A percentile compares a stretch with the other conserved stretches of the same genome.
phyloP scores from a whole-genome alignment of 106 monocot genomes.

The Dendrobium officinale region DNA sequence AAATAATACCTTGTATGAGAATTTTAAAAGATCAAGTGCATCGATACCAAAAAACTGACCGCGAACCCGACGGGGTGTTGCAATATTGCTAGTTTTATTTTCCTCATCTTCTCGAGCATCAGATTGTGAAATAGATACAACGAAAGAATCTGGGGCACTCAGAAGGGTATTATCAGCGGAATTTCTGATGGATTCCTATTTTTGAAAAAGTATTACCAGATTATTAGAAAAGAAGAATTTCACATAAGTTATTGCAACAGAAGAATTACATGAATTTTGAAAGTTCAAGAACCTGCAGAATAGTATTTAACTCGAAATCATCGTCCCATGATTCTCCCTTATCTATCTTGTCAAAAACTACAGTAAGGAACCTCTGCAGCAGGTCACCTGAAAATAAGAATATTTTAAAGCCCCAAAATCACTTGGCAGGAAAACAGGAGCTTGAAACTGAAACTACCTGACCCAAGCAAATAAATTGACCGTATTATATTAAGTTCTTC shows the following conservation, averaged over 20 bases:
- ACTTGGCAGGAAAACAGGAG: neutral
- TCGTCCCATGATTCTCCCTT: slow-evolving; percentile 85
- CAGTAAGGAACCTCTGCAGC: slow-evolving; percentile 72
- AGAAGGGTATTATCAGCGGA: slow-evolving; percentile 74
- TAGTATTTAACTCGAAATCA: slow-evolving; percentile 92
- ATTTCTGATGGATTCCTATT: slow-evolving; percentile 83
- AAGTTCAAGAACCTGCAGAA: slow-evolving; percentile 53
- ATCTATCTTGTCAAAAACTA: slow-evolving; percentile 70
- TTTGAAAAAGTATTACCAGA: neutral
- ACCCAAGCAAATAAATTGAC: slow-evolving; percentile 86
- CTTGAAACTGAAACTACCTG: slow-evolving; percentile 43
- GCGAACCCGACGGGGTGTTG: slow-evolving; percentile 31
- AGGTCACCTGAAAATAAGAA: slow-evolving; percentile 62
- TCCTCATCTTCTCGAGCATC: slow-evolving; percentile 29
- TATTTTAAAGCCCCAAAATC: neutral
- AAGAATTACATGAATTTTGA: slow-evolving; percentile 3
- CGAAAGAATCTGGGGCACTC: slow-evolving; percentile 66
- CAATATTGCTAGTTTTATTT: slow-evolving; percentile 10
- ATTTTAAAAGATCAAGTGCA: slow-evolving; percentile 72
- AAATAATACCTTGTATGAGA: slow-evolving; percentile 70
- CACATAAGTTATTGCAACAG: neutral
- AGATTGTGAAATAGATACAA: slow-evolving; percentile 49
- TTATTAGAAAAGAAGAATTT: neutral
- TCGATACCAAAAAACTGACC: slow-evolving; percentile 61
- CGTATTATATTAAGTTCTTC: slow-evolving; percentile 80